These are phyloP conservation scores for Buxus sempervirens DNA, from an alignment of 164 flowering plant genomes.

Conservation along the genomic window DNA sequence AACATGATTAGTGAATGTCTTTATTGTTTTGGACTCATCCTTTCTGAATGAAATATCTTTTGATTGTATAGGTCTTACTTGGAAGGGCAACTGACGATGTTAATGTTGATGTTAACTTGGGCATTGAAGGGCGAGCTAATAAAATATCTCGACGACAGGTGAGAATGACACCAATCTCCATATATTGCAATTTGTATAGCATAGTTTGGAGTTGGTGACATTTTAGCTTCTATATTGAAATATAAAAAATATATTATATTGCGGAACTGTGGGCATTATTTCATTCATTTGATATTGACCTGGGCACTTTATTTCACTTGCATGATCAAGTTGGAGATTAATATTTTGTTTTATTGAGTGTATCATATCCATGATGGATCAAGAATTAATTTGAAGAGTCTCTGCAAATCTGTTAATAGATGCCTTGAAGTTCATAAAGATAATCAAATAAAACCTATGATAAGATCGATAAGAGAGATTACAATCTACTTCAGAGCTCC, in stretches of 20 bases:
- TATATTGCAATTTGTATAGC: not conserved
- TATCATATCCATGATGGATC: too few relatives aligned
- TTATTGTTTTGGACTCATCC: not conserved
- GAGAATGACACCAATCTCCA: not conserved
- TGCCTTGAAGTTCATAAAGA: too few relatives aligned
- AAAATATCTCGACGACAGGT: conserved; percentile 91
- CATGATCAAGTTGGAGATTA: not conserved
- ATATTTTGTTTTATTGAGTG: not conserved
- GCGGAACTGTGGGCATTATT: too few relatives aligned
- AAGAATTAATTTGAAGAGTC: too few relatives aligned
- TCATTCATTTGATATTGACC: not conserved
- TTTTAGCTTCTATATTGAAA: not conserved
- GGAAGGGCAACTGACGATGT: conserved; percentile 73
- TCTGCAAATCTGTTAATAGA: too few relatives aligned
- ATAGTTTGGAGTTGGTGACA: too few relatives aligned
- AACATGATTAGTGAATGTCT: too few relatives aligned
- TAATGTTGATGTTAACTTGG: conserved; percentile 73
- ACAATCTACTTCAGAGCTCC: too few relatives aligned
- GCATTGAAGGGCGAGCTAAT: conserved; percentile 60
- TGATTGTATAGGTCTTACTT: conserved; percentile 53
- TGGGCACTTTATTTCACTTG: not conserved
- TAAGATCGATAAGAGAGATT: too few relatives aligned
- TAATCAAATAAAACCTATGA: too few relatives aligned
- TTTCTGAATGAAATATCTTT: not conserved
- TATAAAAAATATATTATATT: too few relatives aligned